phyloP scores from a whole-genome alignment of 1,139 yeast genomes.

The Magnusiomyces sp. region DNA sequence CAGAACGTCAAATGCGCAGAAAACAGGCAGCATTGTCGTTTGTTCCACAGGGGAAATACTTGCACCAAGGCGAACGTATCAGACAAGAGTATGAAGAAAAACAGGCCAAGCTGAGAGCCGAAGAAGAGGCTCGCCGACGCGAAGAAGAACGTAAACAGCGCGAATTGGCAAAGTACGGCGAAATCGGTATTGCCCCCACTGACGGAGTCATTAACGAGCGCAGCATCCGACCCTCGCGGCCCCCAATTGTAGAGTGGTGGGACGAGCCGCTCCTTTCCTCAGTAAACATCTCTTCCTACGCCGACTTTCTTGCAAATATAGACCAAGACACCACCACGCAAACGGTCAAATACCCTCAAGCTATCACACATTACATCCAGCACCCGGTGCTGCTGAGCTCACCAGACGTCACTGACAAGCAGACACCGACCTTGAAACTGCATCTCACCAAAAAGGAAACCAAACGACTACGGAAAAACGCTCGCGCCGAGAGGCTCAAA shows the following conservation, averaged over 20 bases:
- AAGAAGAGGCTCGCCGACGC: constrained; percentile 1
- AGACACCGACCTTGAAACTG: constrained; percentile 36
- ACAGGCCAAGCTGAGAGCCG: background rate
- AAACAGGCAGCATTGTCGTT: too few species aligned
- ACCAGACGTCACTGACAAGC: constrained; percentile 45
- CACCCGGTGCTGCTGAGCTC: constrained; percentile 69
- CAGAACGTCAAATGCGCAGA: too few species aligned
- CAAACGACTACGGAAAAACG: constrained; percentile 65
- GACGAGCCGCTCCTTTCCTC: constrained; percentile 42
- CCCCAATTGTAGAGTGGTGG: constrained; percentile 80
- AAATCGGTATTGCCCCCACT: too few species aligned
- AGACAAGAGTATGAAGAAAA: background rate
- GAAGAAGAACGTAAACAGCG: constrained; percentile 9
- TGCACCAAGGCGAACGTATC: constrained; percentile 5
- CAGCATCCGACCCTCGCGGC: constrained; percentile 38
- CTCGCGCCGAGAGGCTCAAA: constrained; percentile 53
- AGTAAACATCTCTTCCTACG: constrained; percentile 19
- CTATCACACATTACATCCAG: constrained; percentile 55
- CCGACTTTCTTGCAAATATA: background rate
- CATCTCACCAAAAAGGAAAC: constrained; percentile 70
- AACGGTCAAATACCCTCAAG: constrained; percentile 6
- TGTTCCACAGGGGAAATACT: constrained; percentile 2
- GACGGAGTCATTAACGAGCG: constrained; percentile 46
- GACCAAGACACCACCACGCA: constrained; percentile 22
- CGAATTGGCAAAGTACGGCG: background rate